phyloP scores from a whole-genome alignment of 2,329 filamentous ascomycete genomes.

The Volutella citrinella region DNA sequence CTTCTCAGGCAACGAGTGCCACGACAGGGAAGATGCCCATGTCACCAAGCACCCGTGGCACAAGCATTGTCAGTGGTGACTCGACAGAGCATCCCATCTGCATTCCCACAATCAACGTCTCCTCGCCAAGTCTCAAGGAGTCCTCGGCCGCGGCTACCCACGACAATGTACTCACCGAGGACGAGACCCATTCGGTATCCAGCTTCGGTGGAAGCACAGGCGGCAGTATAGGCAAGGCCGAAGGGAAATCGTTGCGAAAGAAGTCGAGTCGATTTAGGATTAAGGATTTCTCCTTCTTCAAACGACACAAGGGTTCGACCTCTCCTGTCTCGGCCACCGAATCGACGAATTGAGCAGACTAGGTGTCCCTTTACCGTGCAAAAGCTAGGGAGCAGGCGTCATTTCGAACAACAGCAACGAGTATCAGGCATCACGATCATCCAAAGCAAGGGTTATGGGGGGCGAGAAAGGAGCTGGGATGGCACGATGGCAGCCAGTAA shows the following conservation, averaged over 20 bases:
- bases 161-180: slow-evolving; percentile 23
- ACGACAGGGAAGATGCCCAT: slow-evolving; percentile 63
- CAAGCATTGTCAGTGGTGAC: slow-evolving; percentile 61
- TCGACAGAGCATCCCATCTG: slow-evolving; percentile 50
- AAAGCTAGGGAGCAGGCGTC: too few relatives aligned
- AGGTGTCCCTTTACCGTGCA: too few relatives aligned
- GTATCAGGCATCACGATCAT: too few relatives aligned
- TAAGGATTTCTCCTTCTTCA: slow-evolving; percentile 57
- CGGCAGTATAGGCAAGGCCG: slow-evolving; percentile 44
- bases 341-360: slow-evolving; percentile 31
- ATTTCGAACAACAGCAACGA: too few relatives aligned
- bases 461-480: too few relatives aligned
- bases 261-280: slow-evolving; percentile 62
- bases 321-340: slow-evolving; percentile 32
- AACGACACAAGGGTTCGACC: slow-evolving; percentile 46
- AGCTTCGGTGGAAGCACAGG: slow-evolving; percentile 26
- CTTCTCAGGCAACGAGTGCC: slow-evolving; percentile 60
- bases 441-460: too few relatives aligned
- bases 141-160: slow-evolving; percentile 22
- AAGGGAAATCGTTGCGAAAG: slow-evolving; percentile 54
- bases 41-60: slow-evolving; percentile 63
- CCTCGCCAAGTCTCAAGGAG: slow-evolving; percentile 34
- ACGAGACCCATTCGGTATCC: slow-evolving; percentile 29
- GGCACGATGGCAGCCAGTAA: too few relatives aligned
- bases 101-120: slow-evolving; percentile 38